A percentile compares a stretch with the other conserved stretches of the same genome.
phyloP scores from a whole-genome alignment of 1,139 yeast species.

The Debaryomyces sp. region DNA sequence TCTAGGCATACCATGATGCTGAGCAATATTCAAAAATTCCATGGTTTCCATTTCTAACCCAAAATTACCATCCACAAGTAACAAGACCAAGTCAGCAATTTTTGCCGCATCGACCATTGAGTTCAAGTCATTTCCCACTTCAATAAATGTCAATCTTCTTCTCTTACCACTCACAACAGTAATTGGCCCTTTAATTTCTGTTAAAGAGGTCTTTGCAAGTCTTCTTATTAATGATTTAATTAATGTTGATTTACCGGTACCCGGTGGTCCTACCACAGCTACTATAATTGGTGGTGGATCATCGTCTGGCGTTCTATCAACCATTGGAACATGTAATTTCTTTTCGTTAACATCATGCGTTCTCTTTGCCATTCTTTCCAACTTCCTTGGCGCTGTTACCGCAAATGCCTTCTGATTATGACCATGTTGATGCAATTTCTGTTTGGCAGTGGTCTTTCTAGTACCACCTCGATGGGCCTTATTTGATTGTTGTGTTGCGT shows the following conservation, averaged over 20 bases:
- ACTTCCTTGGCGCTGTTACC: constrained; percentile 86
- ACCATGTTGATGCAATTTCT: constrained; percentile 88
- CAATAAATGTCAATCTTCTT: constrained; percentile 89
- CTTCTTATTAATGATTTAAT: constrained; percentile 87
- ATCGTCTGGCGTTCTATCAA: constrained; percentile 95
- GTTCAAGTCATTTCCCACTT: constrained; percentile 88
- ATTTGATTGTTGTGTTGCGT: constrained; percentile 50
- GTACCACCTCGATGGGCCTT: constrained; percentile 63
- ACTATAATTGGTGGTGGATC: constrained; percentile 96
- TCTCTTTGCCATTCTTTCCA: constrained; percentile 83
- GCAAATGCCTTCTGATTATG: constrained; percentile 95
- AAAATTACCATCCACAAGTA: constrained; percentile 93
- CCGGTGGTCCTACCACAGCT: constrained; percentile 98
- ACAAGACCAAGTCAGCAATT: constrained; percentile 86
- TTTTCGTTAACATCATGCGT: constrained; percentile 85
- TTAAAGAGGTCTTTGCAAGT: constrained; percentile 82
- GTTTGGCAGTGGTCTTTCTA: constrained; percentile 68
- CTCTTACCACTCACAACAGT: constrained; percentile 98
- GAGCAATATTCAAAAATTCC: constrained; percentile 95
- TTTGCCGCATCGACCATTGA: constrained; percentile 97
- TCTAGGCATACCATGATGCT: constrained; percentile 99
- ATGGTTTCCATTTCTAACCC: constrained; percentile 99
- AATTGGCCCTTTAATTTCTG: constrained; percentile 92
- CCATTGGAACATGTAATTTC: constrained; percentile 94
- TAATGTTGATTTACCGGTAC: constrained; percentile 95